Conservation (phyloP, 2,329 filamentous ascomycete species). For the Trichophyton simii region DNA sequence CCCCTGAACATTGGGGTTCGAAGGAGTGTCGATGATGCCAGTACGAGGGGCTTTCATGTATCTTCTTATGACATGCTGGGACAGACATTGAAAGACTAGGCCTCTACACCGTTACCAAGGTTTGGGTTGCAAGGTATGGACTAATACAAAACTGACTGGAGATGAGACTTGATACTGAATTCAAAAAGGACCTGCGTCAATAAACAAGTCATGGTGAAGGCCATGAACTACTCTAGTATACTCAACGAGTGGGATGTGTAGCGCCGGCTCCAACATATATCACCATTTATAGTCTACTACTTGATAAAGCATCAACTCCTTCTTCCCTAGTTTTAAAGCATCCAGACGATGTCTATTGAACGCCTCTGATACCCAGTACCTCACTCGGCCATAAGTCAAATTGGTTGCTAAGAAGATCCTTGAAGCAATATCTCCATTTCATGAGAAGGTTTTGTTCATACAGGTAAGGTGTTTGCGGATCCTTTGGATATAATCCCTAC, state of each 20-base stretch:
- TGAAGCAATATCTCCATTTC: slow-evolving; percentile 11
- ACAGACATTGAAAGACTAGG: slow-evolving; percentile 3
- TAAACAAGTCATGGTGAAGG: slow-evolving; percentile 15
- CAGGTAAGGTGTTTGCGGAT: slow-evolving; percentile 7
- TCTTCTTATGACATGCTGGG: not conserved
- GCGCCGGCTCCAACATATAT: slow-evolving; percentile 13
- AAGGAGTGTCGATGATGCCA: too few species aligned
- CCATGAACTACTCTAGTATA: slow-evolving; percentile 16
- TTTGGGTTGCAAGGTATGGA: not conserved
- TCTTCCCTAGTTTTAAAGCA: slow-evolving; percentile 14
- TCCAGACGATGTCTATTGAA: slow-evolving; percentile 12
- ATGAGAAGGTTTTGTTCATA: slow-evolving; percentile 15
- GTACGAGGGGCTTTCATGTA: too few species aligned
- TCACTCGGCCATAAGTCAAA: slow-evolving; percentile 13
- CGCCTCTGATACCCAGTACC: slow-evolving; percentile 8
- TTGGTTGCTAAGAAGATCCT: slow-evolving; percentile 14
- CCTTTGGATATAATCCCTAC: not conserved
- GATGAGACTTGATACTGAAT: too few species aligned
- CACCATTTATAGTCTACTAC: slow-evolving; percentile 13
- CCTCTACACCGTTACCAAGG: not conserved
- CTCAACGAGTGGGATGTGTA: slow-evolving; percentile 17
- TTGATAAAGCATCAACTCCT: slow-evolving; percentile 15
- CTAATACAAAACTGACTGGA: too few species aligned
- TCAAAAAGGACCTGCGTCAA: slow-evolving; percentile 8
- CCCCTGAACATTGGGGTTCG: too few species aligned